Percentiles rank a stretch among this genome's conserved stretches.
Conservation (phyloP, 495 filamentous ascomycete genomes). For the Aspergillus cavernicola region DNA sequence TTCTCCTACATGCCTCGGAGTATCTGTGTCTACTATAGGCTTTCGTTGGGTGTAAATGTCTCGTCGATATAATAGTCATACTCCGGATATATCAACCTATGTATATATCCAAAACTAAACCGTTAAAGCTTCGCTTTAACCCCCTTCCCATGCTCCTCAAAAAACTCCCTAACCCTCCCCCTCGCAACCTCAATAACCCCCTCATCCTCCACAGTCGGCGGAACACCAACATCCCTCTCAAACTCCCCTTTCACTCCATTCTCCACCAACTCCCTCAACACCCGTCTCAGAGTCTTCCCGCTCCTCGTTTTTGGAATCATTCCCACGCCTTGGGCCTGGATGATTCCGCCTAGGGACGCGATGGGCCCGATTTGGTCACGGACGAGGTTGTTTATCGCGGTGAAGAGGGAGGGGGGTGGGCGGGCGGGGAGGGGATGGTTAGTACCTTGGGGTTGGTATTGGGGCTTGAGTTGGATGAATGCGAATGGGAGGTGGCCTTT, state of each 20-base stretch:
- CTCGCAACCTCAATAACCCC: constrained; percentile 56
- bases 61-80: no score
- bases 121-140: constrained; percentile 53
- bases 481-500: constrained; percentile 93
- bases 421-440: constrained; percentile 28
- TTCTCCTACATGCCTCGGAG: no score
- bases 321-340: constrained; percentile 79
- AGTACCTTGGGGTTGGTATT: neutral
- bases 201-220: constrained; percentile 58
- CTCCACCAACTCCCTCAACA: constrained; percentile 77
- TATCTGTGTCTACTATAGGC: no score
- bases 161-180: constrained; percentile 54
- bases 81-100: neutral
- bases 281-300: constrained; percentile 81
- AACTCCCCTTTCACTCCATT: constrained; percentile 49
- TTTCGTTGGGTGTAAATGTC: no score
- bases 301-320: constrained; percentile 90
- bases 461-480: constrained; percentile 59
- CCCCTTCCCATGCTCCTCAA: no score
- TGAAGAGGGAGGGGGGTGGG: constrained; percentile 51
- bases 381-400: constrained; percentile 59
- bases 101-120: neutral
- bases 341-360: constrained; percentile 77
- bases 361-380: constrained; percentile 86
- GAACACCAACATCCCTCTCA: constrained; percentile 49